phyloP scores from a whole-genome alignment of 2,329 filamentous ascomycete species.

The Golovinomyces cichoracearum region DNA sequence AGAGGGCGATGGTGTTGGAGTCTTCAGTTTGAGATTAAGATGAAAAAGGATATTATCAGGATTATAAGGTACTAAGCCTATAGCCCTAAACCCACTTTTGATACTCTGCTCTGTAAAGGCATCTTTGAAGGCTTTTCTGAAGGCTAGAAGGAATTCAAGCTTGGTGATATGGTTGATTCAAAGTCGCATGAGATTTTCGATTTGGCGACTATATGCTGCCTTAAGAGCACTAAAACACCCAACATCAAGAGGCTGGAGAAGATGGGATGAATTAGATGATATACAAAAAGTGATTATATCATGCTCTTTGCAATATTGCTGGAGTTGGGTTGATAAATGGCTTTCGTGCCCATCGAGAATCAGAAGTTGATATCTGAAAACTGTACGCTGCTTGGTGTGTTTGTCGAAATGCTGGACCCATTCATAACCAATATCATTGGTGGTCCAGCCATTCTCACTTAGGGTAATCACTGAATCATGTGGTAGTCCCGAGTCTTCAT shows the following conservation, averaged over 20 bases:
- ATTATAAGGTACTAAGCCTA: too few relatives aligned
- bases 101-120: background rate
- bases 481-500: too few relatives aligned
- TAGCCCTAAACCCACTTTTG: too few relatives aligned
- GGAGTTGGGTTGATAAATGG: background rate
- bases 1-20: too few relatives aligned
- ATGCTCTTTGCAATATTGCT: background rate
- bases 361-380: background rate
- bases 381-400: background rate
- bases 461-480: too few relatives aligned
- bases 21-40: too few relatives aligned
- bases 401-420: background rate
- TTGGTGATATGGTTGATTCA: background rate
- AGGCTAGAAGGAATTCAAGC: background rate
- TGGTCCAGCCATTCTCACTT: background rate
- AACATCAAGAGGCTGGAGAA: background rate
- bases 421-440: background rate
- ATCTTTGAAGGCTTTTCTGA: background rate
- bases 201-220: background rate
- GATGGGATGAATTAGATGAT: background rate
- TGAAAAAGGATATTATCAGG: too few relatives aligned
- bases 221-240: background rate
- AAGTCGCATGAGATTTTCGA: background rate
- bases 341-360: background rate
- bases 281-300: background rate